Conservation (phyloP, 768 basidiomycete genomes). For the Pleurotus ostreatus region DNA sequence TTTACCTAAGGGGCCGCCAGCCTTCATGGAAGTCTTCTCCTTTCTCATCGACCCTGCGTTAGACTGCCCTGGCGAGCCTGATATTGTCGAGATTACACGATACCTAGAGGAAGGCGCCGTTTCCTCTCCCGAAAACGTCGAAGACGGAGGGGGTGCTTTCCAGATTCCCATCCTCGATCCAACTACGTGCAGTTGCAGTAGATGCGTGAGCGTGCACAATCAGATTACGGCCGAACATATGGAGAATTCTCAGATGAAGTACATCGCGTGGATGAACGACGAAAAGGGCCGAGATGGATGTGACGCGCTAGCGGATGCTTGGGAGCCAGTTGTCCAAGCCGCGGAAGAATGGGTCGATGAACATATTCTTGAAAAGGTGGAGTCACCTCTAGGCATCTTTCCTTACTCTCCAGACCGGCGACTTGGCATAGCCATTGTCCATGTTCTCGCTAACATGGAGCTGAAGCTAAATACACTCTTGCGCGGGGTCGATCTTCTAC, state of each 20-base stretch:
- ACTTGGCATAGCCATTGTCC: background rate
- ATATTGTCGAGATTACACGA: background rate
- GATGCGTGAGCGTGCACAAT: background rate
- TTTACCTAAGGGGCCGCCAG: background rate
- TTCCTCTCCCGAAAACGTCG: background rate
- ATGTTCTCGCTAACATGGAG: background rate
- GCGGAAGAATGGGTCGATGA: background rate
- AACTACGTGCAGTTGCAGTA: background rate
- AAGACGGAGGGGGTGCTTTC: background rate
- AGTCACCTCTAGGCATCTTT: background rate
- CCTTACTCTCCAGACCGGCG: background rate
- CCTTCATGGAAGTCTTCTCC: background rate
- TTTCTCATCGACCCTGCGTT: constrained; percentile 1
- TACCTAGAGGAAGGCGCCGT: background rate
- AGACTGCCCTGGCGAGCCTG: background rate
- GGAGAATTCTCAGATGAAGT: constrained; percentile 1
- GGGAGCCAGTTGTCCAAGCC: background rate
- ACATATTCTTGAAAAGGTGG: background rate
- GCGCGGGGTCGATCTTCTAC: background rate
- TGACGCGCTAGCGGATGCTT: background rate
- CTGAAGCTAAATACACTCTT: background rate
- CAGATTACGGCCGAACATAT: background rate
- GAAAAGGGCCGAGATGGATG: background rate
- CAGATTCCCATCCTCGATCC: background rate
- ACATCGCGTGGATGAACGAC: background rate